Evolutionary conservation across 352 stramenopile species (phyloP), one percentile per base, ranked within the genome.

Genomic region (Globisporangium takayamanum): DNA sequence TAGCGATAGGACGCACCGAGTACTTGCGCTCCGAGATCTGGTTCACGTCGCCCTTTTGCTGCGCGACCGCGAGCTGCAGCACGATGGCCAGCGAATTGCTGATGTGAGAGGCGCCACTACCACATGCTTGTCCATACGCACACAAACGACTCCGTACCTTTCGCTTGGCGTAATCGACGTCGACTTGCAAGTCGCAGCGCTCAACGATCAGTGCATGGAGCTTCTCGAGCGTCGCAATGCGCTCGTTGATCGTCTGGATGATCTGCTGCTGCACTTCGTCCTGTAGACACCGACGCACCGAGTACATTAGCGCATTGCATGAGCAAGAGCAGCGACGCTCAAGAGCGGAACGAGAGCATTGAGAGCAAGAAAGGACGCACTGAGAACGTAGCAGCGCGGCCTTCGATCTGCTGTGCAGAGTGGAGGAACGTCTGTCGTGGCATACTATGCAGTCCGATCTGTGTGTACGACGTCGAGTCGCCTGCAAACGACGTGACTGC

Each of bases 141-240:
- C 44, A 3, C 46, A 18, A 5, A 36, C 14, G 20, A 51, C 0
- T 0, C 50, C 54, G 55, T 33, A 88, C 81, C 64, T 68, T 84
- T 26, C 81, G 75, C 44, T 86, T 81, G 2, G 77, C 79, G 60
- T 92, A 92, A 59, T 92, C 79, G 18, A 88, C 65, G 20, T 88
- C 81, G 18, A 89, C 55, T 48, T 87, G 74, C 16, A 88, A 60
- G n/a, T 78, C 74, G 4, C 53, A 53, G 12, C 76, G 74, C 10
- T 80, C 64, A n/a, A 66, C 52, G 22, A 92, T 75, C 30, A 81
- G 57, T 6, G 44, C 55, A 47, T 73, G 58, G 11, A 86, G 68
- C 11, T 59, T 54, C 36, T 80, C 60, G 2, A 85, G 51, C 7
- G 72, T 69, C 20, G 53, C 51, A 41, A 88, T 64, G 5, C 63